Evolutionary conservation across 2,329 filamentous ascomycete genomes (phyloP).

Genomic region (Keithomyces neogunnii): DNA sequence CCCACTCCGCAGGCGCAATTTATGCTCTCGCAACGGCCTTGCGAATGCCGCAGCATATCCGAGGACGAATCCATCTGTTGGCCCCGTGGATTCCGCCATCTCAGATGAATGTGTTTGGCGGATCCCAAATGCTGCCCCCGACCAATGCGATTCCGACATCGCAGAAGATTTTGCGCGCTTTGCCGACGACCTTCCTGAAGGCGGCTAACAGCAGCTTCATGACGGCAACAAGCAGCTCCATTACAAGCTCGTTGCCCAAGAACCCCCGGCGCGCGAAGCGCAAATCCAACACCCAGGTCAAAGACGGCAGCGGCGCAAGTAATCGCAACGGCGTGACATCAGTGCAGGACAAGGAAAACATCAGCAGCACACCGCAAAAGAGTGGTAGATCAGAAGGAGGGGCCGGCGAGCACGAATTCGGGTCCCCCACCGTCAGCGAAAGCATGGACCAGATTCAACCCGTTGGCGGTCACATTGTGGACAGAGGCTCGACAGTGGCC

Average conservation of each 20-base stretch:
- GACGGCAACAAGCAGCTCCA: slow-evolving; percentile 78
- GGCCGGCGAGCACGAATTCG: slow-evolving; percentile 12
- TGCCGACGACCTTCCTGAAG: slow-evolving; percentile 85
- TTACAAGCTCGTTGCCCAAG: slow-evolving; percentile 70
- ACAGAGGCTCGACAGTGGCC: slow-evolving; percentile 26
- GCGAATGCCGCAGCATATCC: slow-evolving; percentile 91
- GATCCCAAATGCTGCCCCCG: slow-evolving; percentile 65
- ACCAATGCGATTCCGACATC: slow-evolving; percentile 83
- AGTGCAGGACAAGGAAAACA: slow-evolving; percentile 43
- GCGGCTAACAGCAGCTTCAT: slow-evolving; percentile 95
- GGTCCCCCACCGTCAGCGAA: slow-evolving; percentile 28
- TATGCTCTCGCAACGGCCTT: slow-evolving; percentile 93
- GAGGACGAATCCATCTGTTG: slow-evolving; percentile 85
- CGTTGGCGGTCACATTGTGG: slow-evolving; percentile 13
- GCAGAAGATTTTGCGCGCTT: slow-evolving; percentile 79
- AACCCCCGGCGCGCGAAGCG: slow-evolving; percentile 52
- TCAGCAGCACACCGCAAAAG: slow-evolving; percentile 17
- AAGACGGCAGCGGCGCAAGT: slow-evolving; percentile 26
- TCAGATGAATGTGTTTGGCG: slow-evolving; percentile 73
- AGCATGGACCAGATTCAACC: slow-evolving; percentile 40
- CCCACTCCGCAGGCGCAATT: slow-evolving; percentile 95
- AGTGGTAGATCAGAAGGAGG: slow-evolving; percentile 16
- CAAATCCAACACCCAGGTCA: slow-evolving; percentile 35
- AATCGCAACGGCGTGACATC: slow-evolving; percentile 26
- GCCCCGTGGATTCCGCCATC: slow-evolving; percentile 97